Evolutionary conservation across 768 basidiomycete genomes (phyloP).

Genomic region (Xerocomellus chrysenteron): DNA sequence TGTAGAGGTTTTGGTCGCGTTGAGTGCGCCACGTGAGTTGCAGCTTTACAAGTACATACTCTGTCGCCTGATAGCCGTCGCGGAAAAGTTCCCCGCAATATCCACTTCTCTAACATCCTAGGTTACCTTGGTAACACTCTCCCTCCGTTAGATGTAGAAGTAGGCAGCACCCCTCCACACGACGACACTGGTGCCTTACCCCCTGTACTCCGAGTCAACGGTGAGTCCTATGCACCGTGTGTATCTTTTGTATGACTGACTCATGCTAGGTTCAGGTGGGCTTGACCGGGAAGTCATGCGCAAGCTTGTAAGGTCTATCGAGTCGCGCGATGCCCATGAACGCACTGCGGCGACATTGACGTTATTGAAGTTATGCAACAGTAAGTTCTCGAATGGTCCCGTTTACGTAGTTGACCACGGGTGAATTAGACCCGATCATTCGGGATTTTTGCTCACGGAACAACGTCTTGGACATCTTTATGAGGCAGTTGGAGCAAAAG

Average conservation of each 20-base stretch:
- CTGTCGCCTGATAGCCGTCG: not conserved
- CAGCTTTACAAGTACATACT: not conserved
- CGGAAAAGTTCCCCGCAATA: not conserved
- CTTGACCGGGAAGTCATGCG: not conserved
- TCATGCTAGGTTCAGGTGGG: not conserved
- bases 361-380: slow-evolving; percentile 9
- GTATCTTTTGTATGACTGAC: not conserved
- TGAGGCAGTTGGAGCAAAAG: no score
- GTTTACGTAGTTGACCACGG: not conserved
- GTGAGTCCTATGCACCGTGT: not conserved
- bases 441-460: not conserved
- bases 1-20: slow-evolving; percentile 2
- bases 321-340: not conserved
- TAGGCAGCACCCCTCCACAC: not conserved
- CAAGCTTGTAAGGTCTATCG: not conserved
- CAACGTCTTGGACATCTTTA: not conserved
- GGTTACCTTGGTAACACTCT: slow-evolving; percentile 2
- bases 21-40: not conserved
- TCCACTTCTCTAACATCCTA: slow-evolving; percentile 1
- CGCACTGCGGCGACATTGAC: slow-evolving; percentile 7
- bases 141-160: slow-evolving; percentile 3
- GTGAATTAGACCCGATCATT: not conserved
- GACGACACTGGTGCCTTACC: not conserved
- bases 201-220: not conserved
- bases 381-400: not conserved